Evolutionary conservation across 1,284 basidiomycete genomes (phyloP).

Genomic region (Somion occarium): DNA sequence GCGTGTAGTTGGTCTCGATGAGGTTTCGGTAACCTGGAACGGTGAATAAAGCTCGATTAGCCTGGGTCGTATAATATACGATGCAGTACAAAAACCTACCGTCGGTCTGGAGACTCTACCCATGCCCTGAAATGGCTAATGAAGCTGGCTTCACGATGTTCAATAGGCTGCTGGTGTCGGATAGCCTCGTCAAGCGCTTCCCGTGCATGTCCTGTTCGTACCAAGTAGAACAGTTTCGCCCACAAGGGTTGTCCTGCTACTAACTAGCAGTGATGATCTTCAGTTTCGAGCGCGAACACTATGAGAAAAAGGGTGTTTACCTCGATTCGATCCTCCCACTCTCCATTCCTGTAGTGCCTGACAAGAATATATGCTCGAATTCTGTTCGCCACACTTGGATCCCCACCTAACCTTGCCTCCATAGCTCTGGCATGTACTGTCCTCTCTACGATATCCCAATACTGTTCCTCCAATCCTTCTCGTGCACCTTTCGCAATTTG

Average conservation of each 20-base stretch:
- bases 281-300: not conserved
- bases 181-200: conserved; percentile 81
- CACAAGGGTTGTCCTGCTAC: conserved; percentile 86
- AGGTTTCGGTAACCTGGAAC: conserved; percentile 63
- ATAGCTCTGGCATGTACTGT: conserved; percentile 81
- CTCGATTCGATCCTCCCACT: conserved; percentile 85
- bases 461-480: conserved; percentile 79
- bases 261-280: conserved; percentile 39
- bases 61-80: too few species aligned
- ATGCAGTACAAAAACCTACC: conserved; percentile 47
- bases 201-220: conserved; percentile 78
- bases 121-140: conserved; percentile 82
- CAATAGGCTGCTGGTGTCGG: conserved; percentile 71
- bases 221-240: conserved; percentile 89
- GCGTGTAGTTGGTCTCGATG: conserved; percentile 84
- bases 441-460: conserved; percentile 81
- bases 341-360: conserved; percentile 74
- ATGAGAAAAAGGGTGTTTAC: conserved; percentile 33
- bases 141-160: conserved; percentile 82
- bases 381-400: conserved; percentile 87
- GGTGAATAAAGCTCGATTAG: conserved; percentile 8
- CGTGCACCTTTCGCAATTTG: conserved; percentile 73
- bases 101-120: conserved; percentile 78
- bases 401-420: conserved; percentile 88
- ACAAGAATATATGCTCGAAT: conserved; percentile 83